phyloP scores from a whole-genome alignment of 805 yeast species.

The Danielia reshetovae region DNA sequence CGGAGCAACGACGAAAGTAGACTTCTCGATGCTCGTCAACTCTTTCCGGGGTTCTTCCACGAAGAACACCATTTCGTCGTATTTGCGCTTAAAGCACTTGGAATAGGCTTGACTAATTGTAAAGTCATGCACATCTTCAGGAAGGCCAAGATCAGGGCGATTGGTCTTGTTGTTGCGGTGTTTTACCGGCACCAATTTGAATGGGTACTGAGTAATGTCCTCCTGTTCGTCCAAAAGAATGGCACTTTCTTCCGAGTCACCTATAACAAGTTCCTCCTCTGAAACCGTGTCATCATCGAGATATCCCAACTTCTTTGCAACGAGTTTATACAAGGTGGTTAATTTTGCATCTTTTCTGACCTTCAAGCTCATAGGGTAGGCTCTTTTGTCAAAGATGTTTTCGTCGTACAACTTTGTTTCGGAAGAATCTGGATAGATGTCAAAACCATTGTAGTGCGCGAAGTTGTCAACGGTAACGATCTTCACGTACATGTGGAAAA shows the following conservation, averaged over 20 bases:
- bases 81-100: slow-evolving; percentile 42
- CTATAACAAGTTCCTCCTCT: neutral
- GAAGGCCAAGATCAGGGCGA: slow-evolving; percentile 49
- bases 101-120: slow-evolving; percentile 52
- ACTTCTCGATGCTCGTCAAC: slow-evolving; percentile 19
- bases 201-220: slow-evolving; percentile 19
- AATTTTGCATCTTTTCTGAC: slow-evolving; percentile 56
- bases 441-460: slow-evolving; percentile 65
- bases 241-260: slow-evolving; percentile 1
- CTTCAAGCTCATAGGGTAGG: slow-evolving; percentile 47
- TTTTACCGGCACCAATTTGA: slow-evolving; percentile 62
- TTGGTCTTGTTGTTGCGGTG: slow-evolving; percentile 68
- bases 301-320: slow-evolving; percentile 43
- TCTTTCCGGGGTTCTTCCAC: slow-evolving; percentile 57
- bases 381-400: slow-evolving; percentile 43
- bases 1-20: slow-evolving; percentile 13
- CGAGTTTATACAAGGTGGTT: slow-evolving; percentile 44
- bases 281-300: slow-evolving; percentile 20
- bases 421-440: slow-evolving; percentile 63
- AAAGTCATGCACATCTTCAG: slow-evolving; percentile 24
- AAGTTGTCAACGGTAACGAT: slow-evolving; percentile 55
- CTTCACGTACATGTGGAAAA: slow-evolving; percentile 44
- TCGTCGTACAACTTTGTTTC: slow-evolving; percentile 43
- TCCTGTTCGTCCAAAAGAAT: neutral
- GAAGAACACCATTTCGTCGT: slow-evolving; percentile 54